Evolutionary conservation across 2,329 filamentous ascomycete species (phyloP).

Genomic region (Thielaviopsis populi): DNA sequence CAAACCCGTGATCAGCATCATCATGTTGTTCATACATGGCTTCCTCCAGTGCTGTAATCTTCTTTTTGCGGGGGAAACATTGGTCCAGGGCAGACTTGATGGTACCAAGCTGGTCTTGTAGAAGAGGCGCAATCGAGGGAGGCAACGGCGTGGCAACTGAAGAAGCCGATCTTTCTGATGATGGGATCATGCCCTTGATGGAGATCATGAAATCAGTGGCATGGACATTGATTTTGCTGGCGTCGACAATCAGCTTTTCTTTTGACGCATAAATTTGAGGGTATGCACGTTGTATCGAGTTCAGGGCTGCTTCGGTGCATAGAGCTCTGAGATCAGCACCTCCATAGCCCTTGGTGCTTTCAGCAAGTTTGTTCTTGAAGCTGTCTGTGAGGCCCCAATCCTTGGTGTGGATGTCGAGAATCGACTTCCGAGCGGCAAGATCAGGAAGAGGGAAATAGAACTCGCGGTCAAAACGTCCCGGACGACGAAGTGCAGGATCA

Average conservation of each 20-base stretch:
- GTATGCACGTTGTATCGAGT: constrained; percentile 88
- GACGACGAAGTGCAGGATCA: constrained; percentile 83
- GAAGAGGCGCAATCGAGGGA: constrained; percentile 63
- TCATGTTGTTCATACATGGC: constrained; percentile 81
- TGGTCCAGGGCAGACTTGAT: constrained; percentile 57
- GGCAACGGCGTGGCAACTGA: constrained; percentile 73
- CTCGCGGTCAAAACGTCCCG: constrained; percentile 89
- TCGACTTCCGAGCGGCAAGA: constrained; percentile 61
- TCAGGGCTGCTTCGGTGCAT: constrained; percentile 89
- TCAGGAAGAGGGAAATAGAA: constrained; percentile 95
- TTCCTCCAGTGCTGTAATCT: constrained; percentile 78
- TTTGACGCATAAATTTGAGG: constrained; percentile 89
- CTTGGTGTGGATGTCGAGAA: constrained; percentile 88
- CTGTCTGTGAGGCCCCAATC: constrained; percentile 70
- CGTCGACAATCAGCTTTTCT: constrained; percentile 79
- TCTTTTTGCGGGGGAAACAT: constrained; percentile 71
- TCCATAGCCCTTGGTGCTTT: constrained; percentile 88
- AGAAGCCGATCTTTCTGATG: constrained; percentile 77
- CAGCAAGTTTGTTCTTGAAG: constrained; percentile 73
- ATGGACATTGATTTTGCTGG: constrained; percentile 66
- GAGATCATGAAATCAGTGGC: constrained; percentile 96
- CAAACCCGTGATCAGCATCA: constrained; percentile 70
- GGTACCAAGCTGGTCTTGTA: constrained; percentile 55
- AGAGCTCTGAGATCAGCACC: constrained; percentile 88
- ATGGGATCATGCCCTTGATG: constrained; percentile 89